Evolutionary conservation across 106 monocot genomes (phyloP).

Genomic region (Iris macrosiphon): DNA sequence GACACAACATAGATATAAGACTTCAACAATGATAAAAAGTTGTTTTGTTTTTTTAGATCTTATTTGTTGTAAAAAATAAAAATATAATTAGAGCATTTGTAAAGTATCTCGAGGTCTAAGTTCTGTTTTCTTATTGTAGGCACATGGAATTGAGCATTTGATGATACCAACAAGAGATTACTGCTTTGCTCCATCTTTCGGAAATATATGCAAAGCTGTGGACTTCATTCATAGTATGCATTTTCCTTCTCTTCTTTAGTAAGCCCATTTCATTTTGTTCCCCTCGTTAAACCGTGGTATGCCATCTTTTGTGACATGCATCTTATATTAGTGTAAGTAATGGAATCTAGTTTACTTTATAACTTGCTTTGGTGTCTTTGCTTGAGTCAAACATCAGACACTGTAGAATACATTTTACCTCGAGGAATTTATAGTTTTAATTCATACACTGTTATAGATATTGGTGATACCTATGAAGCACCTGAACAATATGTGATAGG

Average conservation of each 20-base stretch:
- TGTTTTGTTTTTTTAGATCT: too few relatives aligned
- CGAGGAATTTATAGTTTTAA: too few relatives aligned
- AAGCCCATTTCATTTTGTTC: not conserved
- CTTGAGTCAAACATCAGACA: not conserved
- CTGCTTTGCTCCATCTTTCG: conserved; percentile 77
- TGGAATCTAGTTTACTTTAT: too few relatives aligned
- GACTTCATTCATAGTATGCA: conserved; percentile 75
- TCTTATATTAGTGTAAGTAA: not conserved
- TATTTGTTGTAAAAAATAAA: too few relatives aligned
- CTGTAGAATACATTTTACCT: too few relatives aligned
- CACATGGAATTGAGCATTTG: conserved; percentile 81
- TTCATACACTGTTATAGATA: too few relatives aligned
- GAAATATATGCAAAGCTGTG: conserved; percentile 74
- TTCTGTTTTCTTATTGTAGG: conserved; percentile 33
- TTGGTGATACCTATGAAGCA: too few relatives aligned
- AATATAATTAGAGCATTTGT: too few relatives aligned
- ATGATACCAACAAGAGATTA: conserved; percentile 96
- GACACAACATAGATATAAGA: too few relatives aligned
- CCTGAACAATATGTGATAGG: too few relatives aligned
- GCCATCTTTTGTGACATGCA: not conserved
- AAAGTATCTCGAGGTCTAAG: too few relatives aligned
- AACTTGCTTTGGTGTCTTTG: not conserved
- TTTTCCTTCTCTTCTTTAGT: conserved; percentile 6
- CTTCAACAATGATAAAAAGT: too few relatives aligned
- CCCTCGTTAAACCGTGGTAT: not conserved